Evolutionary conservation across 257 asterid genomes (phyloP), one percentile per base, ranked within the genome.

Genomic region (Linaria vulgaris): DNA sequence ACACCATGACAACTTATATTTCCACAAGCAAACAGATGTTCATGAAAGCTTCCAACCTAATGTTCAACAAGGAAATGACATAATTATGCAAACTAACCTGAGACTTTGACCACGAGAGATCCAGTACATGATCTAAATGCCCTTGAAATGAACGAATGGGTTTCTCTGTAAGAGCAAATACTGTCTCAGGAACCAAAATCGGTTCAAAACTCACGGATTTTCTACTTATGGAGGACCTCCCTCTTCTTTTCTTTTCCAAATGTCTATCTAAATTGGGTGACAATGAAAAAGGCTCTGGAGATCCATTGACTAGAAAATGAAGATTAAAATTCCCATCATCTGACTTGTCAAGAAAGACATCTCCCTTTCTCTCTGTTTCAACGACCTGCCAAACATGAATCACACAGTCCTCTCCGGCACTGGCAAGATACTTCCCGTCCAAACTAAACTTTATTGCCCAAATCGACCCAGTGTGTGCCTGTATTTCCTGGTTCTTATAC

Each of bases 41-140:
- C 59, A 59, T 34, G 47, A 68, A 62, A 24, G 49, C 68, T 25
- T 23, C 41, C 59, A 55, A 61, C 37, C 16, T 23, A 46, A 12
- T 21, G 12, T 27, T 71, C 64, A 10, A n/a, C 16, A 25, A 22
- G 57, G 15, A 53, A 24, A 19, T 10, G 16, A 22, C 27, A 0
- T 56, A 31, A 51, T 55, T 47, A 49, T 34, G 71, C 54, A 43
- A 67, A 60, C 90, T 79, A 69, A 92, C 99, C 91, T 87, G 95
- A 72, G 96, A 90, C 78, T 87, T 92, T 74, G 99, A 92, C 99
- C 99, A 92, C 12, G 99, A 92, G 64, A 92, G 86, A 79, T 92
- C 96, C 70, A 92, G 82, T 41, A 92, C 95, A 72, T 82, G 96
- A 74, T 82, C 88, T 63, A 69, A 69, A 77, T 92, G 99, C 47